Percentiles rank a stretch among this genome's conserved stretches.
Conservation (phyloP, 2,329 filamentous ascomycete species). For the Plectosphaerella cucumerina region DNA sequence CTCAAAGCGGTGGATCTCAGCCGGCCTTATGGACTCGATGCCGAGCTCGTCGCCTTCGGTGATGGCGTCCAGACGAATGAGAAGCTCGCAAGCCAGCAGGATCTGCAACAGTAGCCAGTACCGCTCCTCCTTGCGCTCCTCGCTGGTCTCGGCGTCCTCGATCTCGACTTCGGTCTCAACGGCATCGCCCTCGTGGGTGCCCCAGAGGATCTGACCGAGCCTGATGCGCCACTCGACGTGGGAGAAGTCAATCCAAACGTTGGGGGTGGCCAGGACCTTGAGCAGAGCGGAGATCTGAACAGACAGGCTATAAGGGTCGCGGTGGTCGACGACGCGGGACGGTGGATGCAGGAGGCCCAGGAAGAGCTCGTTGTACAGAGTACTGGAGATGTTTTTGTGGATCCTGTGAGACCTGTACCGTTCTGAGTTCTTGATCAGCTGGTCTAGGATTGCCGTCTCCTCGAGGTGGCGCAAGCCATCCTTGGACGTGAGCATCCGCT, state of each 20-base stretch:
- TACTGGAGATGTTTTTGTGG: conserved; percentile 40
- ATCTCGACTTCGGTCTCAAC: conserved; percentile 49
- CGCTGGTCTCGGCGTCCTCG: conserved; percentile 40
- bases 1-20: conserved; percentile 58
- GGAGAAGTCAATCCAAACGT: conserved; percentile 72
- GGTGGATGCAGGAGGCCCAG: conserved; percentile 54
- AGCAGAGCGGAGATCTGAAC: conserved; percentile 68
- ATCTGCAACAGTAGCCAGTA: conserved; percentile 67
- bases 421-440: conserved; percentile 52
- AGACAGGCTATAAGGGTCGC: conserved; percentile 58
- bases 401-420: conserved; percentile 50
- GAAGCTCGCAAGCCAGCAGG: conserved; percentile 60
- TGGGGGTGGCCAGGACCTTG: conserved; percentile 58
- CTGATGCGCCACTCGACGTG: conserved; percentile 68
- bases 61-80: conserved; percentile 59
- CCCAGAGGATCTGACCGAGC: conserved; percentile 70
- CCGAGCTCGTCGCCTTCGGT: conserved; percentile 56
- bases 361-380: conserved; percentile 59
- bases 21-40: conserved; percentile 44
- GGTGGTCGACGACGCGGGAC: conserved; percentile 49
- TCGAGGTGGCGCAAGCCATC: conserved; percentile 53
- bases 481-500: conserved; percentile 48
- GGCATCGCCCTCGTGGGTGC: conserved; percentile 44
- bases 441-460: conserved; percentile 54
- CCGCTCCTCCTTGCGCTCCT: conserved; percentile 55